A percentile compares a stretch with the other conserved stretches of the same genome.
Evolutionary conservation across 106 monocot species (phyloP).

Genomic region (Acorus calamus): DNA sequence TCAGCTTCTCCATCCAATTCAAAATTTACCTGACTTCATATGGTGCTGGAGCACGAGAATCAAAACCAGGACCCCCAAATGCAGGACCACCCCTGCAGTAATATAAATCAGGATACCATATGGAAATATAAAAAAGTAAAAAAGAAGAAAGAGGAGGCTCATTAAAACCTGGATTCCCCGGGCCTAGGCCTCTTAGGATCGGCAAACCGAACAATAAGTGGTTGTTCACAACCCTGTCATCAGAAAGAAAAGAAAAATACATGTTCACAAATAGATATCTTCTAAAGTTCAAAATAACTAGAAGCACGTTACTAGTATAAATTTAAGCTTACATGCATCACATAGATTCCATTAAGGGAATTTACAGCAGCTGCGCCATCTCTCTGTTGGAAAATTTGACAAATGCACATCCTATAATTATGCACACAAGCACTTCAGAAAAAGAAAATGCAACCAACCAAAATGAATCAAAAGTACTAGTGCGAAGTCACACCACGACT

Average conservation of each 20-base stretch:
- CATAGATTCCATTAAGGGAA: slow-evolving; percentile 68
- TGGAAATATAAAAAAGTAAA: not conserved
- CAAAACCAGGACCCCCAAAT: slow-evolving; percentile 97
- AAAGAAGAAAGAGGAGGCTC: not conserved
- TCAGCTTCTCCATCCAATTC: not conserved
- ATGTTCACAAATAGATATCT: too few relatives aligned
- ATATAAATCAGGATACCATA: too few relatives aligned
- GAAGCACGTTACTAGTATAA: not conserved
- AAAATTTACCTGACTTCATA: slow-evolving; percentile 45
- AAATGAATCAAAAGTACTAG: too few relatives aligned
- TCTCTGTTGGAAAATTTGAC: slow-evolving; percentile 87
- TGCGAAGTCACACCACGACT: slow-evolving; percentile 64
- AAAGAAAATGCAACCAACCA: not conserved
- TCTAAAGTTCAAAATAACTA: too few relatives aligned
- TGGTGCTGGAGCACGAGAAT: slow-evolving; percentile 63
- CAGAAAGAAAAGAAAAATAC: slow-evolving; percentile 3
- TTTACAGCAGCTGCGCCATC: slow-evolving; percentile 75
- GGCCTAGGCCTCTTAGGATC: slow-evolving; percentile 94
- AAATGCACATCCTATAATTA: slow-evolving; percentile 85
- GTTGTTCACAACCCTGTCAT: slow-evolving; percentile 88
- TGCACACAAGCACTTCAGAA: slow-evolving; percentile 2
- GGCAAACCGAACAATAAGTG: slow-evolving; percentile 92
- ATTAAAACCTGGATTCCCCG: slow-evolving; percentile 61
- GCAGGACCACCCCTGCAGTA: slow-evolving; percentile 69
- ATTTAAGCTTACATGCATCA: slow-evolving; percentile 65